Conservation (phyloP, 169 alveolate genomes). For the Blepharisma undulans region DNA sequence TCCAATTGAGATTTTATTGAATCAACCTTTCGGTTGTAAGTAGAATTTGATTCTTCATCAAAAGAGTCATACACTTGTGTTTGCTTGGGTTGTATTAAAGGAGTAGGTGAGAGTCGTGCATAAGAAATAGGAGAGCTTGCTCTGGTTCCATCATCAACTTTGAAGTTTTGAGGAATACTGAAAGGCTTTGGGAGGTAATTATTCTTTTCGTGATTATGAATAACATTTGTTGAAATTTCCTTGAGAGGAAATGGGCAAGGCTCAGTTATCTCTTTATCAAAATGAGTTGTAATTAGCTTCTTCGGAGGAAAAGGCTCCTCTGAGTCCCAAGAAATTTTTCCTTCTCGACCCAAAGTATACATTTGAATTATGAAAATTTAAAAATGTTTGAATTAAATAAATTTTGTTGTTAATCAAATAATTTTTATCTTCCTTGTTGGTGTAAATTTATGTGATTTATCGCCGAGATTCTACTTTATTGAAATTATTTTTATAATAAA, state of each 20-base stretch:
- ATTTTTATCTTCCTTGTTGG: no score
- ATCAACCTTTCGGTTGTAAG: neutral
- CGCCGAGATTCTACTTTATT: no score
- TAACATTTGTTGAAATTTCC: neutral
- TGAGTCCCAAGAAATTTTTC: neutral
- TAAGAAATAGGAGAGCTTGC: neutral
- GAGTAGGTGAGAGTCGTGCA: neutral
- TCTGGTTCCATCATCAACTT: neutral
- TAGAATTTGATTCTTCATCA: neutral
- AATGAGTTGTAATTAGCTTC: neutral
- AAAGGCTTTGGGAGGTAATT: neutral
- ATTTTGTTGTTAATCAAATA: neutral
- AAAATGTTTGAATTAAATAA: neutral
- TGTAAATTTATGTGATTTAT: no score
- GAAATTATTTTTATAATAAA: no score
- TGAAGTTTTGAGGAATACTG: neutral
- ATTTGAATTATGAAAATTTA: neutral
- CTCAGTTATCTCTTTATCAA: neutral
- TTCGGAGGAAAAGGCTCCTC: neutral
- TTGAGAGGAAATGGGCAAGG: neutral
- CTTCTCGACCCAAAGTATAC: constrained; percentile 8
- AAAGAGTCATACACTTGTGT: neutral
- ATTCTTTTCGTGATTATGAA: neutral
- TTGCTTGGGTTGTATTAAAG: neutral
- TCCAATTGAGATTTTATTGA: neutral